Conservation (phyloP, 192 early-diverging fungal genomes). For the Backusella westeae region DNA sequence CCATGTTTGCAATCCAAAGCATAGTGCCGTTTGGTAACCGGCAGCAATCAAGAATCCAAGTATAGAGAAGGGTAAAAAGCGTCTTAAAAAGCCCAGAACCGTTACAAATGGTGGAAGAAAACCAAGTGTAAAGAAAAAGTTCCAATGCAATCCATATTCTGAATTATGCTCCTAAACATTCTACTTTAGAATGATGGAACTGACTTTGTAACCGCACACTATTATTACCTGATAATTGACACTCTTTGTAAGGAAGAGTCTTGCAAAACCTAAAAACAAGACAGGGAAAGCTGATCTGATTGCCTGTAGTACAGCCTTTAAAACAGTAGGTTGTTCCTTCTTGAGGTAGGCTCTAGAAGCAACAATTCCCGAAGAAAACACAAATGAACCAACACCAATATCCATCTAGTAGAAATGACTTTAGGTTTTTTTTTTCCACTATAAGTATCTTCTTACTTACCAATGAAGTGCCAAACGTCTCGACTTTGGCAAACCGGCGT, state of each 20-base stretch:
- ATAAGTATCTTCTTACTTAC: constrained; percentile 32
- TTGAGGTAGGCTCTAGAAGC: constrained; percentile 56
- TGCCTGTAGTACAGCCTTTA: constrained; percentile 30
- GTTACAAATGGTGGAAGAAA: constrained; percentile 79
- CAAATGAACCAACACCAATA: constrained; percentile 89
- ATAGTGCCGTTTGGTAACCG: constrained; percentile 60
- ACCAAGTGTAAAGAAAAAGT: constrained; percentile 96
- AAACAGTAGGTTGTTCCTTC: not conserved
- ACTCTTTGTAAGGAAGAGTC: constrained; percentile 69
- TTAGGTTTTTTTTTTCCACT: not conserved
- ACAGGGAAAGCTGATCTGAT: constrained; percentile 63
- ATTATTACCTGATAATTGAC: constrained; percentile 80
- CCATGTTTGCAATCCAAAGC: constrained; percentile 63
- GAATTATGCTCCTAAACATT: constrained; percentile 72
- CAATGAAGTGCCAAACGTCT: constrained; percentile 86
- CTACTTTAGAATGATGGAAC: too few relatives aligned
- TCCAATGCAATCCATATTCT: constrained; percentile 98
- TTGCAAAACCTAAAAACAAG: constrained; percentile 70
- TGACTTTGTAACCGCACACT: too few relatives aligned
- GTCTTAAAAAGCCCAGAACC: constrained; percentile 51
- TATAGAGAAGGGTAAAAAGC: constrained; percentile 54
- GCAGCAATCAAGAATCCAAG: constrained; percentile 47
- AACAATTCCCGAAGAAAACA: constrained; percentile 89
- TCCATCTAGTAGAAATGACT: constrained; percentile 70
- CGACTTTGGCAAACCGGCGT: constrained; percentile 85